Evolutionary conservation across 768 basidiomycete species (phyloP).

Genomic region (Mrakia blollopis): DNA sequence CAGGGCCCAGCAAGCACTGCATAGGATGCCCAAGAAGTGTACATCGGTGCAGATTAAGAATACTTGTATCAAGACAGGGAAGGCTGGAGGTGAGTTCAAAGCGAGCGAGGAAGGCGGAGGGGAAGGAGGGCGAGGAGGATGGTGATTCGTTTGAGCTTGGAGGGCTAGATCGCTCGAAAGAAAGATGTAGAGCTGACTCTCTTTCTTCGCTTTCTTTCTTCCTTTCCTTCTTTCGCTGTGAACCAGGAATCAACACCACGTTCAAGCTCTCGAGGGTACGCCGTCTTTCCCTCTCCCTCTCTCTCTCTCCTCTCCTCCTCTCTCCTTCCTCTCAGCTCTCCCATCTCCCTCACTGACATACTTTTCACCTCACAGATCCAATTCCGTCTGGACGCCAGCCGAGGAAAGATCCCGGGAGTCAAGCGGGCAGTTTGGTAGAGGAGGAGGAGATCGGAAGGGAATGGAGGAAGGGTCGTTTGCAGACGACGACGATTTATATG

Average conservation of each 20-base stretch:
- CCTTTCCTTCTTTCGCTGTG: background rate
- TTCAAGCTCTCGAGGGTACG: constrained; percentile 27
- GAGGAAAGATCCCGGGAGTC: constrained; percentile 79
- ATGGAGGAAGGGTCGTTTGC: too few species aligned
- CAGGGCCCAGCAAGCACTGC: constrained; percentile 71
- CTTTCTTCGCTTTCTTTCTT: too few species aligned
- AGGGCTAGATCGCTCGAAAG: background rate
- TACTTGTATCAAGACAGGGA: constrained; percentile 76
- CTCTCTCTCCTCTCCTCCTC: background rate
- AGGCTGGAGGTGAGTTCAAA: constrained; percentile 60
- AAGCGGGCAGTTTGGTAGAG: constrained; percentile 82
- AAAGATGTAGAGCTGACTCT: too few species aligned
- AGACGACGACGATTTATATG: background rate
- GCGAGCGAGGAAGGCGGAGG: background rate
- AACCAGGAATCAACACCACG: constrained; percentile 9
- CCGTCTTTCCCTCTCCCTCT: background rate
- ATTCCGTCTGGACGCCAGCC: constrained; percentile 78
- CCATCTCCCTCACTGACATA: too few species aligned
- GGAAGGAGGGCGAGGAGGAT: background rate
- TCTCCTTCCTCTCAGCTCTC: background rate
- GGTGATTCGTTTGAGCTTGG: background rate
- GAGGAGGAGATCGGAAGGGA: background rate
- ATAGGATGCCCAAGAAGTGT: constrained; percentile 74
- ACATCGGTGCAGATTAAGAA: constrained; percentile 85
- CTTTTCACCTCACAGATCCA: constrained; percentile 60